These are phyloP conservation scores for Globisporangium cederbergense DNA, from an alignment of 352 stramenopile genomes.

Conservation along the genomic window DNA sequence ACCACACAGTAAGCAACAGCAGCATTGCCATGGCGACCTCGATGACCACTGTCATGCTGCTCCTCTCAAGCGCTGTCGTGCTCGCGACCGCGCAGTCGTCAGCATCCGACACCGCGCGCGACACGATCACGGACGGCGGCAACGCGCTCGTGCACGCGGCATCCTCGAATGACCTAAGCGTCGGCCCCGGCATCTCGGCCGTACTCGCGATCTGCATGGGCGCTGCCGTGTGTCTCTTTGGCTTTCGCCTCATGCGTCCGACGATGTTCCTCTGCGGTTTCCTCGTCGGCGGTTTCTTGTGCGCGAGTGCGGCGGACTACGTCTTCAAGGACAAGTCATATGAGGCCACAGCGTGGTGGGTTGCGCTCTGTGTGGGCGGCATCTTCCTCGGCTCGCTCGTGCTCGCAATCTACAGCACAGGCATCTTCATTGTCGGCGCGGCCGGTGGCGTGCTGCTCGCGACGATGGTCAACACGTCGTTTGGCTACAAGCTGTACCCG, in stretches of 20 bases:
- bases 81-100: background rate
- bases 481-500: constrained; percentile 60
- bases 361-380: constrained; percentile 47
- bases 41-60: constrained; percentile 2
- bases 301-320: constrained; percentile 38
- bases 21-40: background rate
- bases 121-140: constrained; percentile 13
- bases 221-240: constrained; percentile 32
- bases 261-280: constrained; percentile 65
- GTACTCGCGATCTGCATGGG: constrained; percentile 42
- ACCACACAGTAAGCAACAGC: background rate
- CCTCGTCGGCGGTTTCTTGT: constrained; percentile 45
- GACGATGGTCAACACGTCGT: constrained; percentile 43
- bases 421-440: constrained; percentile 56
- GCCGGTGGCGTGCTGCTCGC: constrained; percentile 45
- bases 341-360: constrained; percentile 45
- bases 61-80: background rate
- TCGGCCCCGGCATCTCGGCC: constrained; percentile 11
- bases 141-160: background rate
- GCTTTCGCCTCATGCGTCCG: constrained; percentile 50
- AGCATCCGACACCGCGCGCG: background rate
- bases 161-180: background rate
- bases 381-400: constrained; percentile 46
- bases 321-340: constrained; percentile 41
- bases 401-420: constrained; percentile 47